phyloP scores from a whole-genome alignment of 2,329 filamentous ascomycete species.

The Colletotrichum sp. region DNA sequence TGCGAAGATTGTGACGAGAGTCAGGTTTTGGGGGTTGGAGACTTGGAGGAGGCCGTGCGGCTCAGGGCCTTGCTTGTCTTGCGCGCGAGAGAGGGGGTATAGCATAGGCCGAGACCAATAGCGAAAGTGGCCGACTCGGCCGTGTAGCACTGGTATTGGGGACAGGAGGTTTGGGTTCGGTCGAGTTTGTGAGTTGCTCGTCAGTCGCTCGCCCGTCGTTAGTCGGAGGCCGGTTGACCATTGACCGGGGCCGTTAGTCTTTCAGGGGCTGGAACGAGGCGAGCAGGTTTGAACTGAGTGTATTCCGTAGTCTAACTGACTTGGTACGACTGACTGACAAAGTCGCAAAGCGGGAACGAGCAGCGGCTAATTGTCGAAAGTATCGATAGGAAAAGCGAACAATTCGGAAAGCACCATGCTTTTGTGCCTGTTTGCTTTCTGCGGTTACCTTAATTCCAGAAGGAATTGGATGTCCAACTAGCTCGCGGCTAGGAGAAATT shows the following conservation, averaged over 20 bases:
- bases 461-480: neutral
- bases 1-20: slow-evolving; percentile 2
- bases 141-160: neutral
- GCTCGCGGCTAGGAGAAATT: neutral
- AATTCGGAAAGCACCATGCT: neutral
- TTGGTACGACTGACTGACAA: neutral
- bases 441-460: neutral
- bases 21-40: slow-evolving; percentile 4
- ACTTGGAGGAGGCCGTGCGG: neutral
- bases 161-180: neutral
- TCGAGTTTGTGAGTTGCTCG: neutral
- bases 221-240: neutral
- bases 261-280: neutral
- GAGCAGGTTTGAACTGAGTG: neutral
- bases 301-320: neutral
- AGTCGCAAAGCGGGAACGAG: neutral
- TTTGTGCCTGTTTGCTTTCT: neutral
- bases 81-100: neutral
- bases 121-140: neutral
- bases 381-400: neutral
- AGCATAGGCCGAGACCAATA: neutral
- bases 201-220: neutral
- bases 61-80: neutral
- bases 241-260: neutral
- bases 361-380: neutral